Base-by-base conservation (phyloP, 1,284 basidiomycete genomes). In the Malassezia restricta region DNA sequence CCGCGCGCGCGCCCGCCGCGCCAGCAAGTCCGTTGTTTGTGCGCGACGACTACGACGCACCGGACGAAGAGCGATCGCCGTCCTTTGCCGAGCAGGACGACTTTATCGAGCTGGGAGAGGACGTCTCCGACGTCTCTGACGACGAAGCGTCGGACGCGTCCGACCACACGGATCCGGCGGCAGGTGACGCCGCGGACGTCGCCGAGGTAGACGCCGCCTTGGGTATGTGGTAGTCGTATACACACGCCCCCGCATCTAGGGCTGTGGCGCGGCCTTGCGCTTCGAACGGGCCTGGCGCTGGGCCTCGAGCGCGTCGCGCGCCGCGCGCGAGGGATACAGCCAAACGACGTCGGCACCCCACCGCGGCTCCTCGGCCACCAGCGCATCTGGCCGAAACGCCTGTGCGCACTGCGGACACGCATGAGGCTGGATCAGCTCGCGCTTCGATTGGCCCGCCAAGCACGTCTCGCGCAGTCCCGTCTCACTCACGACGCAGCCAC, bases 401-500 rank as follows among this genome's bases (percentile, higher is more conserved):
- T 47, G 55, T 8, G 47, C 51, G 32, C 64, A 68, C 11, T 63
- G 45, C 0, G 69, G 69, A 40, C 69, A 72, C 2, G 55, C 32
- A 6, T 15, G 11, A n/a, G 30, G 20, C 28, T 38, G 9, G n/a
- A 40, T 33, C 15, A 39, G 31, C 24, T 17, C 14, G n/a, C 20
- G 39, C 28, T 46, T 28, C 20, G 39, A 37, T 8, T 27, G 33
- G 31, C 47, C 40, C 0, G 42, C 33, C 7, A 47, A 41, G 8
- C 49, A 43, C 35, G 50, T 47, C 28, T 55, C 44, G 17, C 56
- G 56, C 6, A 73, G 50, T 8, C 70, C 68, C 5, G 54, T 56
- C 33, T 61, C 59, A 45, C 61, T 64, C 53, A 73, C 51, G 3
- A 61, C 65, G 53, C 65, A 68, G 0, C 70, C 68, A 39, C 65